Conservation (phyloP, 192 early-diverging fungal species). For the Geranomyces variabilis region DNA sequence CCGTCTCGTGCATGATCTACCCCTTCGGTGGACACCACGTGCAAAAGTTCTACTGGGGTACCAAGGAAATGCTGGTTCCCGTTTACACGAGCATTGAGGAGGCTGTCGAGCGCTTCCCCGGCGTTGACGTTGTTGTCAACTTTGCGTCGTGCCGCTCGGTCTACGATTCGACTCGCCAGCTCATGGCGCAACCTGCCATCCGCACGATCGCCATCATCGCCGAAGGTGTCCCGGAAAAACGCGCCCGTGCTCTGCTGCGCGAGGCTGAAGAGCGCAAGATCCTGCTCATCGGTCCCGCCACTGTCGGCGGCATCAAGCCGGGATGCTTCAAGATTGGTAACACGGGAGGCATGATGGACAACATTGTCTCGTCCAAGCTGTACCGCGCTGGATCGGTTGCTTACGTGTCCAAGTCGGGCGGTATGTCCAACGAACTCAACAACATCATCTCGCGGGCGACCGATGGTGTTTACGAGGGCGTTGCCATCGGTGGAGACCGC, state of each 20-base stretch:
- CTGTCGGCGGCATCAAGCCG: slow-evolving; percentile 98
- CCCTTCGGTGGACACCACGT: slow-evolving; percentile 98
- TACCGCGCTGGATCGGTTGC: slow-evolving; percentile 96
- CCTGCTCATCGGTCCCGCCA: slow-evolving; percentile 94
- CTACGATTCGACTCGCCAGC: slow-evolving; percentile 88
- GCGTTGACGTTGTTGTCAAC: slow-evolving; percentile 94
- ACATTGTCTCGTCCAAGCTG: slow-evolving; percentile 96
- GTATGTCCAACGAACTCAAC: slow-evolving; percentile 99
- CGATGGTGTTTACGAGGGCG: slow-evolving; percentile 98
- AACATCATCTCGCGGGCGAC: slow-evolving; percentile 97
- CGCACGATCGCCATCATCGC: slow-evolving; percentile 97
- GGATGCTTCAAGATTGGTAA: slow-evolving; percentile 99
- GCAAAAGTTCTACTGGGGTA: slow-evolving; percentile 99
- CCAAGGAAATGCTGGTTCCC: slow-evolving; percentile 92
- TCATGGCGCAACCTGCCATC: slow-evolving; percentile 83
- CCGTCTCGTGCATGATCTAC: slow-evolving; percentile 98
- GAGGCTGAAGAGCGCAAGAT: slow-evolving; percentile 79
- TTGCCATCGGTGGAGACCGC: slow-evolving; percentile 98
- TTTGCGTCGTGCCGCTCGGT: slow-evolving; percentile 98
- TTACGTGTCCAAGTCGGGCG: slow-evolving; percentile 98
- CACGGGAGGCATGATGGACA: slow-evolving; percentile 99
- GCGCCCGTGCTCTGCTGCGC: slow-evolving; percentile 87
- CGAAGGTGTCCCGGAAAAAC: slow-evolving; percentile 97
- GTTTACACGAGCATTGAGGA: slow-evolving; percentile 89
- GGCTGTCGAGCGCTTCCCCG: slow-evolving; percentile 82